Conservation (phyloP, 2,329 filamentous ascomycete species). For the Pyrenochaeta sp. region DNA sequence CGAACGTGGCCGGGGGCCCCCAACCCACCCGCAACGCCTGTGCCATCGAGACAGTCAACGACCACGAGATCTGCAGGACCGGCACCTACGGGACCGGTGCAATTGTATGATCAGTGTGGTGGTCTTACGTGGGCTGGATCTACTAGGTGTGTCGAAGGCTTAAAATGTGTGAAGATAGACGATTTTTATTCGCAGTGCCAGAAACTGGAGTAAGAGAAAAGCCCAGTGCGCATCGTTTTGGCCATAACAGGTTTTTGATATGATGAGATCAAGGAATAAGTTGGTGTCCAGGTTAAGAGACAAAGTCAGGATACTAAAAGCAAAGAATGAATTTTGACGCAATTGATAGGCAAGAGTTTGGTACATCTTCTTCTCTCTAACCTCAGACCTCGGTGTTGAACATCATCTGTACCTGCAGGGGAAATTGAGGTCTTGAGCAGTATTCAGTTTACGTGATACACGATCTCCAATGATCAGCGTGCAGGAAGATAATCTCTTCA, state of each 20-base stretch:
- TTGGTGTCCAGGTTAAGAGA: too few relatives aligned
- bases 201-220: not conserved
- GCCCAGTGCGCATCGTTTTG: too few relatives aligned
- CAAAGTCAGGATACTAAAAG: not conserved
- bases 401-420: too few relatives aligned
- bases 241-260: not conserved
- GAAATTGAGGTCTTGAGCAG: too few relatives aligned
- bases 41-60: not conserved
- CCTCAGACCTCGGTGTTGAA: too few relatives aligned
- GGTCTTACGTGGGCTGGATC: slow-evolving; percentile 16
- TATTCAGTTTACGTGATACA: too few relatives aligned
- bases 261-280: not conserved
- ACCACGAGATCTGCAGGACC: slow-evolving; percentile 9
- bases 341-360: not conserved
- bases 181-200: slow-evolving; percentile 27
- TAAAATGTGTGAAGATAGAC: slow-evolving; percentile 20
- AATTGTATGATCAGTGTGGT: slow-evolving; percentile 24
- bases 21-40: not conserved
- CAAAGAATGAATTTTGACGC: too few relatives aligned
- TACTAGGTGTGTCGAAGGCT: slow-evolving; percentile 14
- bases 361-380: too few relatives aligned
- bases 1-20: slow-evolving; percentile 2
- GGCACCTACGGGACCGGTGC: slow-evolving; percentile 10
- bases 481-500: too few relatives aligned
- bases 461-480: too few relatives aligned